Base-by-base conservation (phyloP, 2,329 filamentous ascomycete genomes). In the Volutella citrinella region DNA sequence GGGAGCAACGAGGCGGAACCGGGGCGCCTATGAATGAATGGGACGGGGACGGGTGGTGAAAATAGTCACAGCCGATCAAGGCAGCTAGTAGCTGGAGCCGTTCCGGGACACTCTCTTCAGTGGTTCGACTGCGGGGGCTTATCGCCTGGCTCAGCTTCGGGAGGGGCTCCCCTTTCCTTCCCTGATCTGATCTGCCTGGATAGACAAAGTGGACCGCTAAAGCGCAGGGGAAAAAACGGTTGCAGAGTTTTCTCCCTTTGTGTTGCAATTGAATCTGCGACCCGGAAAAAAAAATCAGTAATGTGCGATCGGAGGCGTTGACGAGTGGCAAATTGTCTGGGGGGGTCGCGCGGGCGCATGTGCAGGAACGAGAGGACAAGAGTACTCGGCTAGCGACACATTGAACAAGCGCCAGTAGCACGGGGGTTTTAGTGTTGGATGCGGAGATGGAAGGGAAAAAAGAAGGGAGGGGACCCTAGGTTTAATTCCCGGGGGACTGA, bases 81-180 rank as follows among this genome's bases (percentile, higher is more conserved):
- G 48, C 43, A 43, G 34, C 38, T 37, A 40, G 32, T 34, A 41
- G 20, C 34, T 30, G 20, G 33, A 35, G 30, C 33, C 38, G 32
- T 34, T 36, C 34, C 37, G 39, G 32, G 30, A 44, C 42, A 39
- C 40, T 33, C 35, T 39, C 42, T 39, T 46, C 35, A 40, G 33
- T 52, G 49, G 49, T 48, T 53, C 49, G 48, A 53, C 41, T 47
- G 49, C 43, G 48, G 48, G 49, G 46, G 38, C 38, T 51, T 52
- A 46, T 52, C 38, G 28, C 31, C 23, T 34, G 15, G 23, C 38
- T 36, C 41, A 46, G 38, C 37, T 38, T 52, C 32, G 46, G 42
- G 37, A 41, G 26, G 43, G 8, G 20, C 20, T 49, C 44, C 36
- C 39, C 30, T 45, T 46, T n/a, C n/a, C 39, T 43, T 50, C 36